phyloP scores from a whole-genome alignment of 495 filamentous ascomycete species.

The Elaphomyces granulatus region DNA sequence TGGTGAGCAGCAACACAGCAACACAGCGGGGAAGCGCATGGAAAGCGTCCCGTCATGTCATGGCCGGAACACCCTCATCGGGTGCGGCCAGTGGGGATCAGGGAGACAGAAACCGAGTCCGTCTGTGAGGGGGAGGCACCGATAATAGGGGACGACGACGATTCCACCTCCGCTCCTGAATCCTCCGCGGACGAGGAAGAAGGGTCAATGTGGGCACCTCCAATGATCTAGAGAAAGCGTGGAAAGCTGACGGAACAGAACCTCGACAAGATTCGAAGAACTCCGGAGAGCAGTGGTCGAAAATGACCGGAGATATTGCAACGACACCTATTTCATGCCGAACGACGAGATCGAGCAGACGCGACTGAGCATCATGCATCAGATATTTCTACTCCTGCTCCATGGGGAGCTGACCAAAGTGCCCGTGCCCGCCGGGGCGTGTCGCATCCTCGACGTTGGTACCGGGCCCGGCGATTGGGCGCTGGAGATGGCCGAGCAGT shows the following conservation, averaged over 20 bases:
- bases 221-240: background rate
- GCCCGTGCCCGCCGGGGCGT: constrained; percentile 32
- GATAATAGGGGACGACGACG: background rate
- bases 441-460: constrained; percentile 53
- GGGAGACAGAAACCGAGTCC: no score
- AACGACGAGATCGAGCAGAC: constrained; percentile 62
- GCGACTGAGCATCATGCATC: constrained; percentile 51
- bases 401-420: constrained; percentile 44
- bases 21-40: no score
- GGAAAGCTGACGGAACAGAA: constrained; percentile 22
- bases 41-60: background rate
- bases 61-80: background rate
- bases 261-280: constrained; percentile 45
- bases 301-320: constrained; percentile 54
- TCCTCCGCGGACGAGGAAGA: background rate
- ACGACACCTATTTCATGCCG: constrained; percentile 56
- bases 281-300: constrained; percentile 43
- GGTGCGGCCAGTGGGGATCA: background rate
- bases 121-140: background rate
- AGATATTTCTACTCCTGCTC: constrained; percentile 47
- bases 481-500: constrained; percentile 52
- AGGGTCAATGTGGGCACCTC: constrained; percentile 2
- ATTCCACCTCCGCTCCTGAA: background rate
- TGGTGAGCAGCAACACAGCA: no score
- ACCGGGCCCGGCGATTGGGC: constrained; percentile 62